These are phyloP conservation scores for Aspergillus ustus DNA, from an alignment of 2,329 filamentous ascomycete genomes.

Conservation along the genomic window DNA sequence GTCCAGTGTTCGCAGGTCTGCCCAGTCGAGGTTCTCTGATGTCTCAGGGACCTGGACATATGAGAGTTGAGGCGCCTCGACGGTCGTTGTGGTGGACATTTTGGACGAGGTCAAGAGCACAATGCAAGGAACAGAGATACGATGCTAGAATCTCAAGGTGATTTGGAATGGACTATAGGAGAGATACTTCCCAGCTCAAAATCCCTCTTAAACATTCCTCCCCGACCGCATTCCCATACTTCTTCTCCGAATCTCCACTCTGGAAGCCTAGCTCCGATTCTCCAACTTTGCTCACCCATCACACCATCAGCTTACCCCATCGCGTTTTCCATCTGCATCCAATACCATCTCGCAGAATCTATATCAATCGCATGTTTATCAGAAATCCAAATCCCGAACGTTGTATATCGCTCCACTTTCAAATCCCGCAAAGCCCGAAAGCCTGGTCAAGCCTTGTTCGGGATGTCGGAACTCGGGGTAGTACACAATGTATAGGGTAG, in stretches of 20 bases:
- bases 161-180: background rate
- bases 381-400: background rate
- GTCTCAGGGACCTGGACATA: slow-evolving; percentile 6
- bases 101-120: background rate
- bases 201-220: background rate
- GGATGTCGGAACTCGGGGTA: background rate
- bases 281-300: background rate
- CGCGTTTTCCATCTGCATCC: background rate
- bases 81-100: background rate
- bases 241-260: background rate
- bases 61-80: background rate
- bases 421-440: background rate
- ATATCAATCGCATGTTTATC: background rate
- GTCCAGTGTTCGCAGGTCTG: slow-evolving; percentile 60
- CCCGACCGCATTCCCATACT: background rate
- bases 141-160: background rate
- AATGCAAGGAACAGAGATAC: background rate
- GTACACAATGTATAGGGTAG: background rate
- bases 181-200: background rate
- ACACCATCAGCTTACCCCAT: background rate
- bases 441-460: background rate
- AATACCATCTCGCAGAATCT: background rate
- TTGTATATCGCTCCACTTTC: background rate
- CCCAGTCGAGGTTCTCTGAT: slow-evolving; percentile 28
- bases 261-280: background rate